Evolutionary conservation across 2,329 filamentous ascomycete genomes (phyloP), one percentile per base, ranked within the genome.

Genomic region (Cordyceps cicadae): DNA sequence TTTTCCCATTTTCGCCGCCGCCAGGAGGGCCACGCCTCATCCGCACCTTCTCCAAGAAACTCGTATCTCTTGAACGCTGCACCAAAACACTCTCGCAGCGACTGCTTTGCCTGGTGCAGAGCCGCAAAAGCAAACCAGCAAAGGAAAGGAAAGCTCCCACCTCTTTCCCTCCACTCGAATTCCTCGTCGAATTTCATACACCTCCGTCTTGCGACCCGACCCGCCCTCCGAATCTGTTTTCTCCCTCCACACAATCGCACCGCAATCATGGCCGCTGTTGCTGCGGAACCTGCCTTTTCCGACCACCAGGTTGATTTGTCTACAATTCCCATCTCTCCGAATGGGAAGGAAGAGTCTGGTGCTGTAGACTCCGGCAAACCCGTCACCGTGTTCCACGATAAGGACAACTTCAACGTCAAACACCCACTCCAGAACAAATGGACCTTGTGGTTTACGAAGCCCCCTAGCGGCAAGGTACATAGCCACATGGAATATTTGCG

Each of bases 401-500:
- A 94, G 69, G 89, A 97, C 67, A 97, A 99, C 82, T 99, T 99
- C 85, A 99, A 96, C 70, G 94, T 99, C 76, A 99, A 97, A 84
- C 94, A 99, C 76, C 93, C 92, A 67, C 84, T 99, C 63, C 92
- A 96, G 84, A 89, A 97, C 81, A 89, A 90, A 74, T 99, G 94
- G 94, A 97, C 94, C 62, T 82, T 99, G 61, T 99, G 95, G 95
- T 99, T 97, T 81, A 97, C 93, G 70, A 97, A 97, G 84, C 93
- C 94, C 59, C 89, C 93, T 49, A 95, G 87, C 74, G 92, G 92
- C 79, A 97, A 95, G 88, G 92, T 94, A 76, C 63, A 52, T 39
- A 17, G 5, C 3, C 15, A 45, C 11, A 15, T 11, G 14, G 19
- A 24, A 6, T 9, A n/a, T 7, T 19, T 19, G n/a, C 29, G 79